These are phyloP conservation scores for Trypanosoma lewisi DNA, from an alignment of 208 protist genomes.

Conservation along the genomic window DNA sequence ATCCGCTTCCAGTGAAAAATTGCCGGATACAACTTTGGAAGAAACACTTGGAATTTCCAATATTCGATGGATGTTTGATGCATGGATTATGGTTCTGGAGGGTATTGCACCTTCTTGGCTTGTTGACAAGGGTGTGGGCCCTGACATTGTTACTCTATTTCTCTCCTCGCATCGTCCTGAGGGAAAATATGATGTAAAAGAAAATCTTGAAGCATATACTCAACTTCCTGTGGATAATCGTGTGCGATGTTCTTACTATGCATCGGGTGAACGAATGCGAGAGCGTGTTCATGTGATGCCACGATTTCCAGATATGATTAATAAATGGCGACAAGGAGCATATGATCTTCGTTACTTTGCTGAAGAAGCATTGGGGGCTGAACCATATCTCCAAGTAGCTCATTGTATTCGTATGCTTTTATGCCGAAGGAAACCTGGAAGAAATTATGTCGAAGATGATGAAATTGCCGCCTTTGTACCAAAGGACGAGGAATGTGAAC, in stretches of 20 bases:
- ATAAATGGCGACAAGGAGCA: slow-evolving; percentile 59
- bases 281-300: slow-evolving; percentile 50
- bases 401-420: slow-evolving; percentile 69
- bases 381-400: slow-evolving; percentile 28
- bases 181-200: slow-evolving; percentile 37
- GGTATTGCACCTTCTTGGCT: slow-evolving; percentile 44
- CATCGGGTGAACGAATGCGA: slow-evolving; percentile 41
- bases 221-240: slow-evolving; percentile 37
- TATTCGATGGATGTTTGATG: slow-evolving; percentile 33
- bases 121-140: slow-evolving; percentile 34
- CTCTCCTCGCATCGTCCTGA: slow-evolving; percentile 39
- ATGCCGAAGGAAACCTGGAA: slow-evolving; percentile 34
- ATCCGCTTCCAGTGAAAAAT: slow-evolving; percentile 1
- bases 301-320: slow-evolving; percentile 41
- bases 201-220: slow-evolving; percentile 24
- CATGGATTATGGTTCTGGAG: slow-evolving; percentile 50
- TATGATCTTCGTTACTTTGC: slow-evolving; percentile 52
- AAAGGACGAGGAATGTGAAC: slow-evolving; percentile 40
- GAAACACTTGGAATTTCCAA: slow-evolving; percentile 9
- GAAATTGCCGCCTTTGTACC: slow-evolving; percentile 52
- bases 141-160: slow-evolving; percentile 38
- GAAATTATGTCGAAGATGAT: slow-evolving; percentile 38
- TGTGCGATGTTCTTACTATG: slow-evolving; percentile 47
- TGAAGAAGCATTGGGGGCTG: slow-evolving; percentile 27
- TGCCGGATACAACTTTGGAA: slow-evolving; percentile 21